phyloP scores from a whole-genome alignment of 2,329 filamentous ascomycete species.

The Paracorniculantispora psalliotae region DNA sequence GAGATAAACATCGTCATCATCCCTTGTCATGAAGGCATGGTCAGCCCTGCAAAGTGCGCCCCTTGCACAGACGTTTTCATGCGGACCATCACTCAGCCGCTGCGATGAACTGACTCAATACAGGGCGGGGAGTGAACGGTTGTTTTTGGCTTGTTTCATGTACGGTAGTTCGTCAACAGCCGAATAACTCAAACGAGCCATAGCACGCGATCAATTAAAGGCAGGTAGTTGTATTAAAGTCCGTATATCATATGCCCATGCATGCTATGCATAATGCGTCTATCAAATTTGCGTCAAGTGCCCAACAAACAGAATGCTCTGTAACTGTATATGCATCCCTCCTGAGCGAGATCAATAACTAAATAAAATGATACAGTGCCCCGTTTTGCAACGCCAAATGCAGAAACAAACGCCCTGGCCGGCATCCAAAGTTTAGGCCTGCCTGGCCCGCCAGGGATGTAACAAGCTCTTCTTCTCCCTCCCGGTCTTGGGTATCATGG shows the following conservation, averaged over 20 bases:
- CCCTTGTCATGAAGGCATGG: no score
- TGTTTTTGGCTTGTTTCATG: no score
- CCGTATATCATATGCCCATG: slow-evolving; percentile 9
- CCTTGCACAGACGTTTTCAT: no score
- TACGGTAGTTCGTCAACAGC: no score
- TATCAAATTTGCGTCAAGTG: slow-evolving; percentile 1
- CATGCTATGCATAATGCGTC: slow-evolving; percentile 12
- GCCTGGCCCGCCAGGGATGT: not conserved
- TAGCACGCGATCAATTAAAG: no score
- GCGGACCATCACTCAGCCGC: no score
- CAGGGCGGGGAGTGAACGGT: no score
- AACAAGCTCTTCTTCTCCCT: not conserved
- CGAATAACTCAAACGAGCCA: no score
- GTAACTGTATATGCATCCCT: not conserved
- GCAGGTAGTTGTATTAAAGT: not conserved
- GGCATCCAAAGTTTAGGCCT: not conserved
- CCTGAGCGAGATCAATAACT: not conserved
- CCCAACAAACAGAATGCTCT: not conserved
- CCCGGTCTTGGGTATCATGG: not conserved
- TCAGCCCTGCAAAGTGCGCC: no score
- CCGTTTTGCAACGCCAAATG: slow-evolving; percentile 7
- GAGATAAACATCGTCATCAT: no score
- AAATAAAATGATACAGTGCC: slow-evolving; percentile 1
- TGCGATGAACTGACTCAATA: no score
- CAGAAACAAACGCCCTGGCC: not conserved